Conservation (phyloP, 2,329 filamentous ascomycete species). For the Penicillium sp. region DNA sequence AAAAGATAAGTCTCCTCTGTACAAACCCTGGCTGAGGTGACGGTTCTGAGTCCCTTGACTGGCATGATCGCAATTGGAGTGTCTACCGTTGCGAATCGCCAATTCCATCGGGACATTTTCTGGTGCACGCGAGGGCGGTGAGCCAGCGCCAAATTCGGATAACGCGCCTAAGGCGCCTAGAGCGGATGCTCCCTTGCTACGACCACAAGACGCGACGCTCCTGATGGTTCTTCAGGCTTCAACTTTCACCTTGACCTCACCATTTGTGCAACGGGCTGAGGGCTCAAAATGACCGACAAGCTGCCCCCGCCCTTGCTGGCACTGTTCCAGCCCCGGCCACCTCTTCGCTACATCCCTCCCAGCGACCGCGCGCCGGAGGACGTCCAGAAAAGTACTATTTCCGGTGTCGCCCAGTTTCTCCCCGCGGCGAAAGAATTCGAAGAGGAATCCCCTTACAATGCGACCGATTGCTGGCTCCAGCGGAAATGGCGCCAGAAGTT, state of each 20-base stretch:
- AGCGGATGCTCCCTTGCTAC: slow-evolving; percentile 15
- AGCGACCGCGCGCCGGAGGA: slow-evolving; percentile 79
- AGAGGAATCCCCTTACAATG: slow-evolving; percentile 69
- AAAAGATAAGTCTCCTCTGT: neutral
- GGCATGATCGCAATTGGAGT: slow-evolving; percentile 37
- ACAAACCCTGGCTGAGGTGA: slow-evolving; percentile 57
- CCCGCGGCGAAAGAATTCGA: slow-evolving; percentile 73
- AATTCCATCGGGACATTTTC: slow-evolving; percentile 27
- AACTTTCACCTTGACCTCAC: slow-evolving; percentile 17
- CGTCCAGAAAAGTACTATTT: slow-evolving; percentile 69
- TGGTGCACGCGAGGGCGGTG: slow-evolving; percentile 15
- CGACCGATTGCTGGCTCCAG: slow-evolving; percentile 92
- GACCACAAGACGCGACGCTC: slow-evolving; percentile 21
- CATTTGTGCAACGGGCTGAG: slow-evolving; percentile 20
- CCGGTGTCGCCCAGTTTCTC: slow-evolving; percentile 72
- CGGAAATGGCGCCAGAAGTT: slow-evolving; percentile 75
- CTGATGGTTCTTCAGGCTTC: slow-evolving; percentile 17
- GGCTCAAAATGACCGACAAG: slow-evolving; percentile 80
- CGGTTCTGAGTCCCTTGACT: slow-evolving; percentile 50
- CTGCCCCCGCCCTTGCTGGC: slow-evolving; percentile 87
- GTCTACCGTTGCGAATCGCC: slow-evolving; percentile 7
- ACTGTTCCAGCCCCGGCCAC: slow-evolving; percentile 91
- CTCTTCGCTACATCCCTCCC: slow-evolving; percentile 82
- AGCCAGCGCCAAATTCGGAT: slow-evolving; percentile 22
- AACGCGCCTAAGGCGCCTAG: slow-evolving; percentile 27